Evolutionary conservation across 78 protist species (phyloP), one percentile per base, ranked within the genome.

Genomic region (Speleostelium caveatum): DNA sequence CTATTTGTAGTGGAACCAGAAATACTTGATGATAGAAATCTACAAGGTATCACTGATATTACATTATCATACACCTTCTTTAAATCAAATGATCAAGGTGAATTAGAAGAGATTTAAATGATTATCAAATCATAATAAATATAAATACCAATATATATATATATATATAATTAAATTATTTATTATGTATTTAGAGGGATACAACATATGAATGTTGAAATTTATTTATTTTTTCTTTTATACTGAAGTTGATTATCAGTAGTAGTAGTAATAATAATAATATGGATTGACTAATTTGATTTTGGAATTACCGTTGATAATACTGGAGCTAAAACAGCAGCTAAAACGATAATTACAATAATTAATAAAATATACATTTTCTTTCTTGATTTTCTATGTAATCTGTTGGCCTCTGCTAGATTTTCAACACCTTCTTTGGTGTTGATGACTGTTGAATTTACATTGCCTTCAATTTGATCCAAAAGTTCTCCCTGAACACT

Each of bases 1-100:
- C 92, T 97, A 83, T 97, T 97, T 89, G 97, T 86, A 66, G 79
- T 97, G 7, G 99, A 97, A 65, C 97, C 96, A 6, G 98, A 96
- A 36, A 83, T 92, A 17, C 87, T 93, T 19, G 77, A 94, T 38
- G 97, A 96, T 55, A 94, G 95, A 28, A 49, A 19, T 38, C 33
- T 93, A 16, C 17, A 32, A 42, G 66, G 63, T 55, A 61, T 83
- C 33, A 41, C 89, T 6, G 61, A 55, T 39, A 89, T 96, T 60
- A 92, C 94, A 10, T 88, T 96, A 12, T 77, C 95, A 1, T 96
- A 96, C 85, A 93, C 98, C 0, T 96, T 96, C 58, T 96, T 91
- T 59, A 91, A 96, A 65, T 58, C 94, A 35, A 86, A 91, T 33
- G 87, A 87, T 24, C 93, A 91, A 79, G 94, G 87, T 42, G 86